phyloP scores from a whole-genome alignment of 148 eudicot species.

The Oxyria digyna region DNA sequence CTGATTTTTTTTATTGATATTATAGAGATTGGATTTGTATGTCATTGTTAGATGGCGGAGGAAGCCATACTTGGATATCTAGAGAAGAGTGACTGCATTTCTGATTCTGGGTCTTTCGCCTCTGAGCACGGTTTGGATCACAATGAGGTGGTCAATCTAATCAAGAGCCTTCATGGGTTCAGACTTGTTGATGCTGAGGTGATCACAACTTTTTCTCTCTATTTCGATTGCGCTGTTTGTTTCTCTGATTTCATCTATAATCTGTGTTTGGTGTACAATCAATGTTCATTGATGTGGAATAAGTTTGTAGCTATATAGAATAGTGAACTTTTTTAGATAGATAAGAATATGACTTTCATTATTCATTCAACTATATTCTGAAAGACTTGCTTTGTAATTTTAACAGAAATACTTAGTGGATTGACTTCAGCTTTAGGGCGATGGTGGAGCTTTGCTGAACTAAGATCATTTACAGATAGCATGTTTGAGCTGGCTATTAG shows the following conservation, averaged over 20 bases:
- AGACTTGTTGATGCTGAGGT: slow-evolving; percentile 65
- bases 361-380: background rate
- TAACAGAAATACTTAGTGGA: background rate
- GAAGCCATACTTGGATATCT: slow-evolving; percentile 57
- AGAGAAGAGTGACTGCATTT: slow-evolving; percentile 47
- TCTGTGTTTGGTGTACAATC: background rate
- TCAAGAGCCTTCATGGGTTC: slow-evolving; percentile 65
- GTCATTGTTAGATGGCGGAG: slow-evolving; percentile 44
- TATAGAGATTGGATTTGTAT: background rate
- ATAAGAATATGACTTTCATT: too few species aligned
- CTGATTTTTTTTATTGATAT: slow-evolving; percentile 3
- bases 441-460: background rate
- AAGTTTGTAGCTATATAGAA: too few species aligned
- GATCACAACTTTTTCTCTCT: background rate
- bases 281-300: background rate
- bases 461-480: background rate
- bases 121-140: slow-evolving; percentile 40
- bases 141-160: slow-evolving; percentile 55
- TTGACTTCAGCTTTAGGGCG: background rate
- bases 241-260: too few species aligned
- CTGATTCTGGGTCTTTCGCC: slow-evolving; percentile 69
- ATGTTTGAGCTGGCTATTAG: too few species aligned
- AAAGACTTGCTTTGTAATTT: background rate
- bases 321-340: too few species aligned
- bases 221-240: background rate